Evolutionary conservation across 2,329 filamentous ascomycete species (phyloP), one percentile per base, ranked within the genome.

Genomic region (Balansia obtecta): DNA sequence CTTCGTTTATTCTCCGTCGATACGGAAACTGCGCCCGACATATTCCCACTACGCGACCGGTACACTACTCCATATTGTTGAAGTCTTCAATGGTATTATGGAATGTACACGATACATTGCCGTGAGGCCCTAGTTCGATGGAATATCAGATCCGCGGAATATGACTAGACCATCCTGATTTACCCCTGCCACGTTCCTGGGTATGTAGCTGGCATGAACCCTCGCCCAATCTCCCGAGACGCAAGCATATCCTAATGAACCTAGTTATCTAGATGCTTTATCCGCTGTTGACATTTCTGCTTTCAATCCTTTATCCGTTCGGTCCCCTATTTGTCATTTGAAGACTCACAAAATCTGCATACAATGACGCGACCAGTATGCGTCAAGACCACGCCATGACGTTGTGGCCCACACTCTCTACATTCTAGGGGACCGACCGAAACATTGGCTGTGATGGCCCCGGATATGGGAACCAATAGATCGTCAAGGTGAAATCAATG

Each of bases 391-490:
- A 41, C 39, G 39, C 20, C 20, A 22, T 4, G 20, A 20, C 5
- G 39, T 12, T 9, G 39, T 4, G 39, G 39, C 11, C n/a, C 39
- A 41, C 13, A n/a, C 18, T 7, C 39, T n/a, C 20, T 22, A 3
- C 4, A 22, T 41, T 41, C 39, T 9, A n/a, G 39, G 39, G 11
- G n/a, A n/a, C n/a, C n/a, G n/a, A 41, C 42, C 42, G 18, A 46
- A 16, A 30, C 13, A n/a, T 33, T 16, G 16, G 18, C 37, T 34
- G 34, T n/a, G 9, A 34, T 32, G 15, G 22, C 16, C 16, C 22
- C 27, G 18, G 44, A 37, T 7, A 37, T 12, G 15, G 34, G 37
- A 37, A 42, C 50, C 50, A 52, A 52, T 52, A 10, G 50, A 52
- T 22, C 46, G 27, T 33, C 34, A 32, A 37, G 38, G 15, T 20